Percentiles rank a stretch among this genome's conserved stretches.
Evolutionary conservation across 768 basidiomycete genomes (phyloP).

Genomic region (Boletus tomentosulus): DNA sequence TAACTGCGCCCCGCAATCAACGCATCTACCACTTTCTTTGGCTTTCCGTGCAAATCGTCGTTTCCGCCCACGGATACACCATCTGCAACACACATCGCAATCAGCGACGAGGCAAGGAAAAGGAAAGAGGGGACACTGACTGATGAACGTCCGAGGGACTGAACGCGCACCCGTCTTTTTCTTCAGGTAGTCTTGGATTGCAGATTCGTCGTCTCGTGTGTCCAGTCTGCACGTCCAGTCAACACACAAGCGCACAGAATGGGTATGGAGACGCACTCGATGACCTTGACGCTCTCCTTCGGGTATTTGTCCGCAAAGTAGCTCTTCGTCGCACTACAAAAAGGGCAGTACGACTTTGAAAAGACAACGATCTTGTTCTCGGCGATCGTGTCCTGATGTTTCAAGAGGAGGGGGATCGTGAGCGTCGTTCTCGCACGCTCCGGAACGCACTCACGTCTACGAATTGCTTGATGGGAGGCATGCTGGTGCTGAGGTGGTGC

Average conservation of each 20-base stretch:
- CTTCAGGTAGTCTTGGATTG: slow-evolving; percentile 62
- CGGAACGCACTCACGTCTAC: slow-evolving; percentile 35
- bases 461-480: slow-evolving; percentile 32
- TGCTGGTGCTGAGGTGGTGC: slow-evolving; percentile 10
- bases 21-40: slow-evolving; percentile 1
- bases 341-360: slow-evolving; percentile 57
- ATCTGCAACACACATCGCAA: slow-evolving; percentile 1
- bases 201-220: slow-evolving; percentile 49
- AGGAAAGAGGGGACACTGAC: slow-evolving; percentile 33
- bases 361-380: slow-evolving; percentile 55
- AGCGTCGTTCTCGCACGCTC: not conserved
- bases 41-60: slow-evolving; percentile 10
- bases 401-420: slow-evolving; percentile 34
- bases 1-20: slow-evolving; percentile 10
- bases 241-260: not conserved
- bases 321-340: slow-evolving; percentile 45
- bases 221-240: slow-evolving; percentile 45
- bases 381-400: slow-evolving; percentile 41
- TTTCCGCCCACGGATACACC: slow-evolving; percentile 21
- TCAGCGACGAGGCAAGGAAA: not conserved
- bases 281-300: slow-evolving; percentile 34
- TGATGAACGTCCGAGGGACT: slow-evolving; percentile 77
- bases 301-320: slow-evolving; percentile 41
- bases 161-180: slow-evolving; percentile 64
- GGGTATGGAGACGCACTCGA: slow-evolving; percentile 41